These are phyloP conservation scores for Botryotinia narcissicola DNA, from an alignment of 2,329 filamentous ascomycete species.

Conservation along the genomic window DNA sequence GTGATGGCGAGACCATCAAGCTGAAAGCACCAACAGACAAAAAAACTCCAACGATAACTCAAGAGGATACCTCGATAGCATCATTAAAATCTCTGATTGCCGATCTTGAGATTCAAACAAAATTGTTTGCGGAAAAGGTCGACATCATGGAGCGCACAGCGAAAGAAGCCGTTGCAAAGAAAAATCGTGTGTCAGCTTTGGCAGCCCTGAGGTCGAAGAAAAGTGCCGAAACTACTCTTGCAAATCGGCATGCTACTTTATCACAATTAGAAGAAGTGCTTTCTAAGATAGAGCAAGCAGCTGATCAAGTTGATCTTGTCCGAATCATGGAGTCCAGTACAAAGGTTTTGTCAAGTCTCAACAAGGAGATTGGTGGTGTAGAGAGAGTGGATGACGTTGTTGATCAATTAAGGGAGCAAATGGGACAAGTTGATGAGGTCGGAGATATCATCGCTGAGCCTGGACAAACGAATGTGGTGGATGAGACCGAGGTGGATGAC, in stretches of 20 bases:
- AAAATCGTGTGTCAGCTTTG: constrained; percentile 73
- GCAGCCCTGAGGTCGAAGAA: constrained; percentile 82
- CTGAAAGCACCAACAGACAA: constrained; percentile 58
- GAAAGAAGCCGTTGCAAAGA: constrained; percentile 65
- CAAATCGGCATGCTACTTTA: constrained; percentile 69
- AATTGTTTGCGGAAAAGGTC: constrained; percentile 64
- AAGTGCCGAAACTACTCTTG: constrained; percentile 69
- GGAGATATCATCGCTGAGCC: constrained; percentile 70
- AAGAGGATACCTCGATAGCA: constrained; percentile 79
- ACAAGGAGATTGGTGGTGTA: constrained; percentile 72
- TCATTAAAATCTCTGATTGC: constrained; percentile 76
- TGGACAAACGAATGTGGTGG: constrained; percentile 56
- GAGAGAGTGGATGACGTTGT: constrained; percentile 75
- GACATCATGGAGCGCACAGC: constrained; percentile 63
- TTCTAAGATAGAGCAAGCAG: constrained; percentile 78
- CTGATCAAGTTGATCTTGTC: constrained; percentile 80
- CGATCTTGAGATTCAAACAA: constrained; percentile 70
- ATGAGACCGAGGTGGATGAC: constrained; percentile 83
- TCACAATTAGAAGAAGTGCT: constrained; percentile 81
- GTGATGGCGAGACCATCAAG: constrained; percentile 69
- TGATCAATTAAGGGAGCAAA: constrained; percentile 73
- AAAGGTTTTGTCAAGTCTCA: constrained; percentile 68
- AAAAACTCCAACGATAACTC: constrained; percentile 53
- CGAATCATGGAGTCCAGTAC: constrained; percentile 78
- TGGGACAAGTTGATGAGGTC: constrained; percentile 79